These are phyloP conservation scores for Psophocarpus tetragonolobus DNA, from an alignment of 306 rosid genomes.

Conservation along the genomic window DNA sequence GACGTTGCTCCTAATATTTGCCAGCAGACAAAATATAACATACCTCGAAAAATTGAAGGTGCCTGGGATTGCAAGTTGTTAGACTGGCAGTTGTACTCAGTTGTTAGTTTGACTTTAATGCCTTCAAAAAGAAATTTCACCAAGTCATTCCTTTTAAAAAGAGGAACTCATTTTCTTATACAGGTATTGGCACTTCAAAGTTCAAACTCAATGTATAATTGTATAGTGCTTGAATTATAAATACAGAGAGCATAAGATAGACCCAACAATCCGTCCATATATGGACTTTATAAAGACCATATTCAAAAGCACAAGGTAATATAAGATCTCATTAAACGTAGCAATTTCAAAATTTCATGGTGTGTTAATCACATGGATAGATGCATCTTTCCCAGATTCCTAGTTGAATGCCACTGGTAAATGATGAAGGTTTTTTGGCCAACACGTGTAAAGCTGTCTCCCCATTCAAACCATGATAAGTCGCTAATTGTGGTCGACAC, in stretches of 20 bases:
- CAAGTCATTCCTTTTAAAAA: background rate
- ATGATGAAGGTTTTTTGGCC: slow-evolving; percentile 22
- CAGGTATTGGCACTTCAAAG: background rate
- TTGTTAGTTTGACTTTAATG: slow-evolving; percentile 3
- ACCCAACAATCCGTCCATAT: background rate
- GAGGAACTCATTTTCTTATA: background rate
- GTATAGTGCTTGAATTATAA: background rate
- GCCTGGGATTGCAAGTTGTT: background rate
- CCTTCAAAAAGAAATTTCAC: slow-evolving; percentile 8
- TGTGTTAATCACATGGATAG: slow-evolving; percentile 20
- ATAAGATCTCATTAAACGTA: background rate
- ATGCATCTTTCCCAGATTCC: slow-evolving; percentile 29
- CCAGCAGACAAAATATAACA: background rate
- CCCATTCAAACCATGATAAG: slow-evolving; percentile 22
- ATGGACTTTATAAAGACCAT: background rate
- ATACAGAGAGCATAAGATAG: background rate
- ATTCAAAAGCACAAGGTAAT: background rate
- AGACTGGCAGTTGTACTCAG: background rate
- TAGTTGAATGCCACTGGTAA: slow-evolving; percentile 22
- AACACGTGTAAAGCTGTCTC: slow-evolving; percentile 25
- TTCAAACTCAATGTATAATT: background rate
- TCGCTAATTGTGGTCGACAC: slow-evolving; percentile 8
- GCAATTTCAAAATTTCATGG: background rate
- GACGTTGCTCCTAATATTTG: background rate
- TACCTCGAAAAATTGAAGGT: background rate